A percentile compares a stretch with the other conserved stretches of the same genome.
These are phyloP conservation scores for Fusarium nisikadoi DNA, from an alignment of 2,329 filamentous ascomycete species.

Conservation along the genomic window DNA sequence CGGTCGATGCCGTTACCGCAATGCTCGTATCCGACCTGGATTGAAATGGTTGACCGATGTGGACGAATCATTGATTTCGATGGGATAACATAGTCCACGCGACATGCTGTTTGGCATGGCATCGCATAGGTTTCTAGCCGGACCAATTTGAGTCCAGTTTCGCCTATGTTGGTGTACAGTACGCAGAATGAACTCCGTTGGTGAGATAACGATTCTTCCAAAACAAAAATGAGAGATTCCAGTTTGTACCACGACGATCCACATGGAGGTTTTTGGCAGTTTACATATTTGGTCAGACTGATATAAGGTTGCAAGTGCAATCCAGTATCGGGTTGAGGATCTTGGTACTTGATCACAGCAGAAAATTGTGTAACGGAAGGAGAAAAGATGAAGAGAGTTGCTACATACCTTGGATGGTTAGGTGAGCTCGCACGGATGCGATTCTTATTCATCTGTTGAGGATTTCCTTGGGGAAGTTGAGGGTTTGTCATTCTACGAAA, in stretches of 20 bases:
- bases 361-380: not conserved
- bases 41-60: not conserved
- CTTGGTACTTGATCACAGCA: not conserved
- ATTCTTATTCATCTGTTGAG: conserved; percentile 56
- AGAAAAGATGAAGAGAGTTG: not conserved
- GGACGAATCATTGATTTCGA: not conserved
- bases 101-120: conserved; percentile 21
- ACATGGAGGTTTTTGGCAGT: not conserved
- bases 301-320: not conserved
- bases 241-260: not conserved
- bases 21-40: not conserved
- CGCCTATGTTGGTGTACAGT: conserved; percentile 1
- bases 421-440: conserved; percentile 61
- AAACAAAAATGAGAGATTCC: not conserved
- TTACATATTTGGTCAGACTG: not conserved
- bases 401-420: conserved; percentile 58
- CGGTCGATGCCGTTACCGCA: not conserved
- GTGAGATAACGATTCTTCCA: not conserved
- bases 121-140: conserved; percentile 4
- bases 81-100: not conserved
- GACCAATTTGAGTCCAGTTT: conserved; percentile 26
- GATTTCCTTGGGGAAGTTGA: conserved; percentile 59
- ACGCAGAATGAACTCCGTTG: not conserved
- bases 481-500: conserved; percentile 59
- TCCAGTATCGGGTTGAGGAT: not conserved